Evolutionary conservation across 768 basidiomycete genomes (phyloP).

Genomic region (Mycena alexandri): DNA sequence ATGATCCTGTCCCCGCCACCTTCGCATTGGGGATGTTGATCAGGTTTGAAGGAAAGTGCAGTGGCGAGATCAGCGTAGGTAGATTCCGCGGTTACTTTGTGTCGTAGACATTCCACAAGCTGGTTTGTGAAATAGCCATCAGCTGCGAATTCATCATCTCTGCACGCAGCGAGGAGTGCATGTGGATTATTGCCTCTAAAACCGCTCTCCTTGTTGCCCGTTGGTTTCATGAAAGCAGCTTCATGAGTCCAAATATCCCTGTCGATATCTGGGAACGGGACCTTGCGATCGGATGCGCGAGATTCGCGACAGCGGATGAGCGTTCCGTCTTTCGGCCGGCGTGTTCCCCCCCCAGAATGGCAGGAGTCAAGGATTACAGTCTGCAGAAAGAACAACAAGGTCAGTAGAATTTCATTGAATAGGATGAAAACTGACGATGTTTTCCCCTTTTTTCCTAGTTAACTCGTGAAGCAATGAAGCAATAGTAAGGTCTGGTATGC

Average conservation of each 20-base stretch:
- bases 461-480: constrained; percentile 4
- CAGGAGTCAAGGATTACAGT: constrained; percentile 3
- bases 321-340: background rate
- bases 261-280: no score
- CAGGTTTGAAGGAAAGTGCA: background rate
- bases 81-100: background rate
- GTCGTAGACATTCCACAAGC: background rate
- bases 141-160: background rate
- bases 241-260: background rate
- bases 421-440: background rate
- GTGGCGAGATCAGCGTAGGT: constrained; percentile 1
- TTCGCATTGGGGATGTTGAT: constrained; percentile 5
- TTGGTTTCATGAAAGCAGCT: background rate
- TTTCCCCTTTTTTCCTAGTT: background rate
- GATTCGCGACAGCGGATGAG: no score
- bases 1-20: background rate
- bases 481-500: constrained; percentile 2
- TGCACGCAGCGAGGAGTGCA: background rate
- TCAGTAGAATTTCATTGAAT: background rate
- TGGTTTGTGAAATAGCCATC: constrained; percentile 4
- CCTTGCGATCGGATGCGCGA: no score
- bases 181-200: background rate
- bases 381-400: background rate
- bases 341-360: background rate
- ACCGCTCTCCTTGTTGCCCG: background rate